These are phyloP conservation scores for Lentinus brumalis DNA, from an alignment of 768 basidiomycete species.

Conservation along the genomic window DNA sequence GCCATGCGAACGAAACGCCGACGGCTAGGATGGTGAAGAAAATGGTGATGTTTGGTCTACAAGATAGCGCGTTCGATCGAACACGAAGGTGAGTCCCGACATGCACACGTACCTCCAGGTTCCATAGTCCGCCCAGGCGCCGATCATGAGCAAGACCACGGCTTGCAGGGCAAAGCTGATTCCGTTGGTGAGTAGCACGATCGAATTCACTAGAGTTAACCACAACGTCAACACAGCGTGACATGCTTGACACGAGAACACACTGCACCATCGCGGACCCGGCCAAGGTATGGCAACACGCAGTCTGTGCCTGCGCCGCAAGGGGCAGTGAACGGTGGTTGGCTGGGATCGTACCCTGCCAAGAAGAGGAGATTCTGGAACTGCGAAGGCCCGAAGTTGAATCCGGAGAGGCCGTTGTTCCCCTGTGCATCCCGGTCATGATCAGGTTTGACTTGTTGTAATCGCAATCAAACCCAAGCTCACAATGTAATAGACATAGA, in stretches of 20 bases:
- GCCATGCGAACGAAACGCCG: conserved; percentile 75
- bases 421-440: conserved; percentile 37
- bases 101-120: conserved; percentile 56
- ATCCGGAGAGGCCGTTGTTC: conserved; percentile 68
- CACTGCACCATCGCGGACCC: conserved; percentile 51
- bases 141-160: conserved; percentile 60
- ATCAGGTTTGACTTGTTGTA: neutral
- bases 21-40: conserved; percentile 69
- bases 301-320: conserved; percentile 55
- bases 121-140: conserved; percentile 86
- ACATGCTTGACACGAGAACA: neutral
- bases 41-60: conserved; percentile 74
- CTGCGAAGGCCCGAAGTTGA: conserved; percentile 75
- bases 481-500: conserved; percentile 34
- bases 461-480: neutral
- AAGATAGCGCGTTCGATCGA: neutral
- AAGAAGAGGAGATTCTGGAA: conserved; percentile 74
- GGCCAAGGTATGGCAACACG: conserved; percentile 67
- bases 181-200: conserved; percentile 77
- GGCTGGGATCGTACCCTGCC: conserved; percentile 71
- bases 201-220: conserved; percentile 60
- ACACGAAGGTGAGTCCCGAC: neutral
- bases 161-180: conserved; percentile 81
- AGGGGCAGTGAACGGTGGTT: conserved; percentile 52
- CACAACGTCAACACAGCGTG: neutral